A percentile compares a stretch with the other conserved stretches of the same genome.
Evolutionary conservation across 2,329 filamentous ascomycete species (phyloP).

Genomic region (Diaporthe sp.): DNA sequence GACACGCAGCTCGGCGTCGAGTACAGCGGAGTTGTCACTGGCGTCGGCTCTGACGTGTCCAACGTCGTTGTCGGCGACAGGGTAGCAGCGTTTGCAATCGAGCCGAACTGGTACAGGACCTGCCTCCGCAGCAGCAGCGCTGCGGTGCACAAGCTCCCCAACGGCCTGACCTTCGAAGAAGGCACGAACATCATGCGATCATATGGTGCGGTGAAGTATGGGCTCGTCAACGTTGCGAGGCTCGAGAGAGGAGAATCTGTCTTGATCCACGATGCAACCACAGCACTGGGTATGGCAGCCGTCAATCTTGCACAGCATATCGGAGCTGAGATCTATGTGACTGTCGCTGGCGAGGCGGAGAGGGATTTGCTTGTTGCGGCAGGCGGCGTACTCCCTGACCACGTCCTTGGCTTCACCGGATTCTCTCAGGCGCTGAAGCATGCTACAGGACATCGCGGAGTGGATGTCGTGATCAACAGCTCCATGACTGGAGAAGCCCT

Average conservation of each 20-base stretch:
- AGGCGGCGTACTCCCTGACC: not conserved
- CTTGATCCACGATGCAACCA: slow-evolving; percentile 30
- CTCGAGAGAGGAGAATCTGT: slow-evolving; percentile 17
- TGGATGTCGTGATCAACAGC: slow-evolving; percentile 39
- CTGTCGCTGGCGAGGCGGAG: slow-evolving; percentile 11
- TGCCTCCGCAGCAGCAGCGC: not conserved
- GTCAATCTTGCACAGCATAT: slow-evolving; percentile 16
- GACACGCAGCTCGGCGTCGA: slow-evolving; percentile 22
- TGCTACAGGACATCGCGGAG: slow-evolving; percentile 47
- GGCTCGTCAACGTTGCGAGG: slow-evolving; percentile 9
- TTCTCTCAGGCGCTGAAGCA: slow-evolving; percentile 48
- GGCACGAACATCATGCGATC: slow-evolving; percentile 19
- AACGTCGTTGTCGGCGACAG: slow-evolving; percentile 27
- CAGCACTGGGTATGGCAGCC: slow-evolving; percentile 25
- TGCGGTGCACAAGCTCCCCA: slow-evolving; percentile 25
- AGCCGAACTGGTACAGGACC: slow-evolving; percentile 4
- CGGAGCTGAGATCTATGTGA: slow-evolving; percentile 29
- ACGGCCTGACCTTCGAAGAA: slow-evolving; percentile 27
- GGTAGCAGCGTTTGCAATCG: slow-evolving; percentile 14
- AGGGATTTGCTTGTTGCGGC: not conserved
- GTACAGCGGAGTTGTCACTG: slow-evolving; percentile 17
- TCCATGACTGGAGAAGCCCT: slow-evolving; percentile 7
- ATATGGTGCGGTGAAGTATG: slow-evolving; percentile 18
- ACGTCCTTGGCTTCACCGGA: slow-evolving; percentile 46
- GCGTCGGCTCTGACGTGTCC: slow-evolving; percentile 37